Evolutionary conservation across 1,284 basidiomycete genomes (phyloP).

Genomic region (Cutaneotrichosporon spelunceum): DNA sequence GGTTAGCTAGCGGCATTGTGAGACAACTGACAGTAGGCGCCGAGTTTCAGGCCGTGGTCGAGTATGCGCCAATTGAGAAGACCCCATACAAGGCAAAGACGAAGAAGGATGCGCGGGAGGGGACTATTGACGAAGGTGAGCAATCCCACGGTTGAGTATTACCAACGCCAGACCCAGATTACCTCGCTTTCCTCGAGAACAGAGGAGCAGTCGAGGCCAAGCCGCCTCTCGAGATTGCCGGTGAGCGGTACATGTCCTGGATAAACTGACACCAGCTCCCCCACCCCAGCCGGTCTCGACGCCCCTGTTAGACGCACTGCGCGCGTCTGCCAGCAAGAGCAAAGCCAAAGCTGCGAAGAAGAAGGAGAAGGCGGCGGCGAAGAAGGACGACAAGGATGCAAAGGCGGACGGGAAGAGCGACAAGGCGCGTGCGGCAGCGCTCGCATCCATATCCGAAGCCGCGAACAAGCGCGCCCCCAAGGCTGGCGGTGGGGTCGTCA

Average conservation of each 20-base stretch:
- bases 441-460: slow-evolving; percentile 36
- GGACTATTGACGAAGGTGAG: slow-evolving; percentile 46
- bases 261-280: slow-evolving; percentile 23
- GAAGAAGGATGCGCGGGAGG: slow-evolving; percentile 47
- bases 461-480: slow-evolving; percentile 36
- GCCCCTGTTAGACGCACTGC: slow-evolving; percentile 81
- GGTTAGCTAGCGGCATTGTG: slow-evolving; percentile 55
- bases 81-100: slow-evolving; percentile 39
- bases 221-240: slow-evolving; percentile 61
- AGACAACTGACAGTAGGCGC: slow-evolving; percentile 59
- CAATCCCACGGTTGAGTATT: not conserved
- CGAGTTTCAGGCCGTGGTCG: slow-evolving; percentile 82
- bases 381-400: slow-evolving; percentile 6
- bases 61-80: slow-evolving; percentile 91
- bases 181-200: slow-evolving; percentile 71
- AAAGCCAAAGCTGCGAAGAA: slow-evolving; percentile 54
- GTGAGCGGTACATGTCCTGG: slow-evolving; percentile 53
- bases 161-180: slow-evolving; percentile 65
- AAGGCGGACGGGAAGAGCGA: slow-evolving; percentile 60
- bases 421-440: slow-evolving; percentile 29
- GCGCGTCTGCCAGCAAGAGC: slow-evolving; percentile 49
- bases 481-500: slow-evolving; percentile 21
- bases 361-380: slow-evolving; percentile 52
- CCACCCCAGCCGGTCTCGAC: slow-evolving; percentile 63
- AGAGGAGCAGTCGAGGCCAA: slow-evolving; percentile 45